Evolutionary conservation across 495 filamentous ascomycete species (phyloP).

Genomic region (Penicillium coffeae): DNA sequence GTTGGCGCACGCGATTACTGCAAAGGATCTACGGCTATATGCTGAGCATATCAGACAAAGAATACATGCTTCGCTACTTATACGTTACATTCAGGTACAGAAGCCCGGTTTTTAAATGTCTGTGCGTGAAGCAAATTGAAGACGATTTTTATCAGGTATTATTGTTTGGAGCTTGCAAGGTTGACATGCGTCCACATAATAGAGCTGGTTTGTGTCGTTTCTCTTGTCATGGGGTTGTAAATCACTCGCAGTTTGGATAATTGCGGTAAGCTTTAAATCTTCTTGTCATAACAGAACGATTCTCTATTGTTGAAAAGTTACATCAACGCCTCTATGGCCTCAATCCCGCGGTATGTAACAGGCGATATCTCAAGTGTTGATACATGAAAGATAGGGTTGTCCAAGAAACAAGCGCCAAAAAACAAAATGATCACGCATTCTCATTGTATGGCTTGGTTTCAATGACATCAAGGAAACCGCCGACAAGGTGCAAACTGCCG

Average conservation of each 20-base stretch:
- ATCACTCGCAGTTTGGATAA: too few species aligned
- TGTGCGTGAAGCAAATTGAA: background rate
- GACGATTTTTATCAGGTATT: too few species aligned
- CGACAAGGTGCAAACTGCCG: conserved; percentile 86
- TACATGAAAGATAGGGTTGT: conserved; percentile 17
- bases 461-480: conserved; percentile 72
- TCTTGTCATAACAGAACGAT: background rate
- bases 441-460: conserved; percentile 49
- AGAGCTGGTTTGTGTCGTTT: too few species aligned
- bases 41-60: too few species aligned
- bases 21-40: too few species aligned
- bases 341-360: conserved; percentile 6
- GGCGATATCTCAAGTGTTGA: conserved; percentile 25
- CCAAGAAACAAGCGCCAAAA: conserved; percentile 4
- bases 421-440: conserved; percentile 12
- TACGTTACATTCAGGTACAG: too few species aligned
- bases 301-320: conserved; percentile 21
- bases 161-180: background rate
- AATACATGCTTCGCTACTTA: too few species aligned
- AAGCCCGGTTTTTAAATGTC: background rate
- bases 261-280: too few species aligned
- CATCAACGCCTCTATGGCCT: conserved; percentile 19
- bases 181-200: too few species aligned
- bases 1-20: too few species aligned
- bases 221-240: too few species aligned